Base-by-base conservation (phyloP, 768 basidiomycete species). In the Leccinum sublutescens region DNA sequence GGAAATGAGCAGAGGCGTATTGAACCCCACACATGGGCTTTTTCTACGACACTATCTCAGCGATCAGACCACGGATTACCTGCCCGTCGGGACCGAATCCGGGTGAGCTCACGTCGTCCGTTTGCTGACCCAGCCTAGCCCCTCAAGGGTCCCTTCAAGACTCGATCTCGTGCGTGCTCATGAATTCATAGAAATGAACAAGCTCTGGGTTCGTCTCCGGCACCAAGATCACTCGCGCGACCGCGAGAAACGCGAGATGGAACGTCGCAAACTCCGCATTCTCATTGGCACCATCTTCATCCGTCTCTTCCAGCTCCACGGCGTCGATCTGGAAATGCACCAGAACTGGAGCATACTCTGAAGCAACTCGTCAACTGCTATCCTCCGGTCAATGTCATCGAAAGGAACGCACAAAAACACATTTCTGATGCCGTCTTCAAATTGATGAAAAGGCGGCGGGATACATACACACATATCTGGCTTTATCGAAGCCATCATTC, bases 181-280 rank as follows among this genome's bases (percentile, higher is more conserved):
- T 94, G 60, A 98, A 99, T 25, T 98, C 69, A 93, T 99, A 71
- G 97, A 99, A 71, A 99, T 98, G 96, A 99, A 98, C 83, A 99
- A 98, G 73, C 86, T 98, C 23, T 98, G 97, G 97, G 97, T 99
- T 3, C 91, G 97, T 43, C 81, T 98, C 11, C 97, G 98, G 74
- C 97, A 98, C 3, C 93, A 96, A 69, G 97, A 96, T 0, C 95
- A 98, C 68, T 97, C 95, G 1, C 85, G 94, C 50, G 97, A 99
- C 72, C 86, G 95, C 55, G 97, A 99, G 72, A 97, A 97, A 74
- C 90, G 97, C 54, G 97, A 99, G 73, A 79, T 96, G 80, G 97
- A 99, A 71, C 88, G 97, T 31, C 86, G 89, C 60, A 96, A 99
- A 66, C 78, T 99, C 55, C 87, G 97, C 5, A 98, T 99, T 60